Percentiles rank a stretch among this genome's conserved stretches.
Conservation (phyloP, 306 rosid genomes). For the Rosa chinensis region DNA sequence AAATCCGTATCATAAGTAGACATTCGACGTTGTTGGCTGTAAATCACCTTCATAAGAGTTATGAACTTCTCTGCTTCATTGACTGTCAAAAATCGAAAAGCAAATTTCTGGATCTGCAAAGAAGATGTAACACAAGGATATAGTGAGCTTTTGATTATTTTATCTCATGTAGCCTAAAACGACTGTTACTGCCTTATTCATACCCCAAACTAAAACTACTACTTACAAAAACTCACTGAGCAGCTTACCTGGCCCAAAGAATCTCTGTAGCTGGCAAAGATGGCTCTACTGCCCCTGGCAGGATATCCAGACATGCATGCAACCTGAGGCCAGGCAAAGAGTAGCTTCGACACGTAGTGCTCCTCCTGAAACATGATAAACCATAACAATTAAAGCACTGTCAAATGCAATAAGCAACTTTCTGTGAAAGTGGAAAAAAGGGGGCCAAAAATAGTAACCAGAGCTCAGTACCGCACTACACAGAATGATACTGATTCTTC, state of each 20-base stretch:
- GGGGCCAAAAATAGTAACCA: background rate
- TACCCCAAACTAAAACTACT: background rate
- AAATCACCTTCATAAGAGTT: constrained; percentile 55
- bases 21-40: constrained; percentile 8
- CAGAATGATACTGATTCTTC: background rate
- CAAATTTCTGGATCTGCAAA: constrained; percentile 78
- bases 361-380: constrained; percentile 58
- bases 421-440: background rate
- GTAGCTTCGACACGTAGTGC: constrained; percentile 75
- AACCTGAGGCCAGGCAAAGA: constrained; percentile 84
- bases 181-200: background rate
- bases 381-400: background rate
- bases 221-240: background rate
- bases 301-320: constrained; percentile 75
- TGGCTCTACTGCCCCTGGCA: constrained; percentile 64
- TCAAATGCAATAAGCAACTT: constrained; percentile 1
- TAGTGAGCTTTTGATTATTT: background rate
- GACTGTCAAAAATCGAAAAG: constrained; percentile 60
- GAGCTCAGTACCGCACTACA: background rate
- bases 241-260: constrained; percentile 50
- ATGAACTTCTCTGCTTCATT: constrained; percentile 58
- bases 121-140: background rate
- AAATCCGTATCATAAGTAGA: constrained; percentile 2
- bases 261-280: constrained; percentile 67
- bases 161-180: background rate